phyloP scores from a whole-genome alignment of 495 filamentous ascomycete species.

The Bacidia rubella region DNA sequence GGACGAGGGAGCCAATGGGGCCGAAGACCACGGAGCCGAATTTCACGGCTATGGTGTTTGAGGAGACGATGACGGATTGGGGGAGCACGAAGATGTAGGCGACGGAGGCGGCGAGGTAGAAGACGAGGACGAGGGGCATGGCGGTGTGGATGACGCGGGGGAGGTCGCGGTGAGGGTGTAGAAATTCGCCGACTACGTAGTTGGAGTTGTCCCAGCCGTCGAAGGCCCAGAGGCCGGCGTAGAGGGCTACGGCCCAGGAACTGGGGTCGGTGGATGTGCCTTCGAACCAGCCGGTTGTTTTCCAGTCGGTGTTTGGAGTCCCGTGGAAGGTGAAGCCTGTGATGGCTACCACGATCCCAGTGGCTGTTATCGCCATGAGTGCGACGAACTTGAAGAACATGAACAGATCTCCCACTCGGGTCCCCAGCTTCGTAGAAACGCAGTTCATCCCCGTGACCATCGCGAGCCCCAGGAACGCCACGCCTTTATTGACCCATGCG shows the following conservation, averaged over 20 bases:
- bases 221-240: slow-evolving; percentile 94
- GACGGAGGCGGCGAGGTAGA: slow-evolving; percentile 81
- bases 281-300: slow-evolving; percentile 75
- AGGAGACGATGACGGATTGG: slow-evolving; percentile 57
- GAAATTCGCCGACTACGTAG: slow-evolving; percentile 93
- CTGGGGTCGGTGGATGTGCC: slow-evolving; percentile 66
- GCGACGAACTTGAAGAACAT: slow-evolving; percentile 96
- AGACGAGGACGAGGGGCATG: slow-evolving; percentile 85
- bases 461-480: slow-evolving; percentile 64
- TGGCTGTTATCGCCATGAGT: slow-evolving; percentile 72
- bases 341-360: slow-evolving; percentile 75
- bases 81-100: slow-evolving; percentile 95
- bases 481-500: slow-evolving; percentile 80
- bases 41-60: slow-evolving; percentile 86
- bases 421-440: slow-evolving; percentile 75
- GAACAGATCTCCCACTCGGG: slow-evolving; percentile 71
- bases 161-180: slow-evolving; percentile 76
- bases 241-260: slow-evolving; percentile 81
- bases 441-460: slow-evolving; percentile 76
- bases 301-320: slow-evolving; percentile 73
- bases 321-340: slow-evolving; percentile 72
- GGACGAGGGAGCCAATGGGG: slow-evolving; percentile 60
- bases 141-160: slow-evolving; percentile 93
- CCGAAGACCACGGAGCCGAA: slow-evolving; percentile 90
- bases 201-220: slow-evolving; percentile 99